phyloP scores from a whole-genome alignment of 2,329 filamentous ascomycete genomes.

The Fusarium sterilihyphosum region DNA sequence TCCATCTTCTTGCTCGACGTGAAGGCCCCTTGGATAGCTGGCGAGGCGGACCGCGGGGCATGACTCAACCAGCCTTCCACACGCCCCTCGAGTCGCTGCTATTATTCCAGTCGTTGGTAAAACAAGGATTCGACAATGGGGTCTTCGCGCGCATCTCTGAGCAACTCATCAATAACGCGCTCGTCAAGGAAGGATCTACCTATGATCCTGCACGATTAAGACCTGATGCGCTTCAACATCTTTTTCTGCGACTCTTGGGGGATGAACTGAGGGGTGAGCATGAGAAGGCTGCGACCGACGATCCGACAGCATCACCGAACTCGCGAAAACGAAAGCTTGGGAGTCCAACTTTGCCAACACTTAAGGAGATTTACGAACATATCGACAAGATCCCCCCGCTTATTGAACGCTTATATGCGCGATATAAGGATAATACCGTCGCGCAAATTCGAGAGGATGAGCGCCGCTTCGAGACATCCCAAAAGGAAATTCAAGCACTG shows the following conservation, averaged over 20 bases:
- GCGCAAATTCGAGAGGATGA: slow-evolving; percentile 80
- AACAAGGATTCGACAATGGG: slow-evolving; percentile 70
- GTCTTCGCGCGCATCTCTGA: slow-evolving; percentile 80
- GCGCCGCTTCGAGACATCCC: slow-evolving; percentile 68
- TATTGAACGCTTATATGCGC: slow-evolving; percentile 77
- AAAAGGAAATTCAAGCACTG: slow-evolving; percentile 74
- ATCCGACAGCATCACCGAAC: slow-evolving; percentile 61
- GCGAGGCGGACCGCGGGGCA: slow-evolving; percentile 65
- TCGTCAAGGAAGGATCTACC: slow-evolving; percentile 74
- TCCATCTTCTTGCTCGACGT: slow-evolving; percentile 63
- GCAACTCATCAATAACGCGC: slow-evolving; percentile 75
- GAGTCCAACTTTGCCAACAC: slow-evolving; percentile 69
- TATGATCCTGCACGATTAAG: slow-evolving; percentile 81
- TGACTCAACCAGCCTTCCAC: slow-evolving; percentile 71
- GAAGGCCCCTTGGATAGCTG: slow-evolving; percentile 65
- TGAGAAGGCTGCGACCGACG: slow-evolving; percentile 52
- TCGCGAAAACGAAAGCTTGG: slow-evolving; percentile 80
- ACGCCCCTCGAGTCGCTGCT: slow-evolving; percentile 88
- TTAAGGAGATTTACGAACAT: slow-evolving; percentile 74
- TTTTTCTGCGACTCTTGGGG: slow-evolving; percentile 80
- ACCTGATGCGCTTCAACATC: slow-evolving; percentile 79
- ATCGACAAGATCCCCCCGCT: slow-evolving; percentile 74
- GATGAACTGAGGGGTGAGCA: slow-evolving; percentile 73
- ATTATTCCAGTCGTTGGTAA: slow-evolving; percentile 81
- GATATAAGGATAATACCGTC: slow-evolving; percentile 77